Evolutionary conservation across 768 basidiomycete genomes (phyloP), one percentile per base, ranked within the genome.

Genomic region (Paxillus involutus): DNA sequence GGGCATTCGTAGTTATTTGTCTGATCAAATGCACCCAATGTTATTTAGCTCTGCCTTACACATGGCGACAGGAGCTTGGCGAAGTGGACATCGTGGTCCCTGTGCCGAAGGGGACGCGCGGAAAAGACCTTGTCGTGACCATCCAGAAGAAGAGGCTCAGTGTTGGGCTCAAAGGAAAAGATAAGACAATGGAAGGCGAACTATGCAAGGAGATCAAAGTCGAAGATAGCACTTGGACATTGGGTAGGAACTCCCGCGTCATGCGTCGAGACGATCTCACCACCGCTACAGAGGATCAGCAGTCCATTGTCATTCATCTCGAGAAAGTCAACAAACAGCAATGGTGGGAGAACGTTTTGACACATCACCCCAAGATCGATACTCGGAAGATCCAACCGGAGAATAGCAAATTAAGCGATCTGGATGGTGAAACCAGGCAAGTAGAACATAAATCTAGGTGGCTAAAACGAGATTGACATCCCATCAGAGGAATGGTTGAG

Each of bases 271-370:
- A n/a, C 45, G 43, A 33, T 26, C 41, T 64, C 11, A 66, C 45
- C 41, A n/a, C 44, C 19, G 16, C 49, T 17, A 17, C 59, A 95
- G 92, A 92, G 78, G 93, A 95, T 69, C 85, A 87, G 59, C 75
- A 86, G 54, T 73, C 74, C 8, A 75, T 96, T 49, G 74, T 81
- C 16, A 77, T 96, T 47, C 89, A 93, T 63, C 80, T 95, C 41
- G 91, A 94, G 71, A 95, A 96, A 70, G 61, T 91, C 49, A 91
- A 94, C 71, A 76, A 89, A 58, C 83, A 90, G 70, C 83, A 90
- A 54, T 98, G 97, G 97, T 99, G 97, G 97, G 91, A 94, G 69
- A 94, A 98, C 69, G 88, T 98, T 59, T 75, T 98, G 47, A 89
- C 88, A 2, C 91, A 96, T 64, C 94, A 97, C 65, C 94, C 97